Percentiles rank a stretch among this genome's conserved stretches.
Conservation (phyloP, 108 stramenopile species). For the Nitzschia putrida region DNA sequence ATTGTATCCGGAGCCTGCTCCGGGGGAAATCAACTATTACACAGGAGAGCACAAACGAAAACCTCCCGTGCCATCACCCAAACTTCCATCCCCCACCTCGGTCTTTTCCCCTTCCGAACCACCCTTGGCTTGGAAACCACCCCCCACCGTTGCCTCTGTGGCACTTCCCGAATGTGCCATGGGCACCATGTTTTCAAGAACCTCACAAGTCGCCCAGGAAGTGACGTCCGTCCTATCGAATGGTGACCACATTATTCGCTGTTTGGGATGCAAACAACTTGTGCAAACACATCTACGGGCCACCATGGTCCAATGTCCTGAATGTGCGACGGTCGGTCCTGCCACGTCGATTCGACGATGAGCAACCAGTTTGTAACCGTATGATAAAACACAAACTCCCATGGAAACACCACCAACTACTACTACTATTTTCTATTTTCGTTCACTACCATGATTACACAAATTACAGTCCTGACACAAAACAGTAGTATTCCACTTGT, state of each 20-base stretch:
- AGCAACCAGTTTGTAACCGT: too few species aligned
- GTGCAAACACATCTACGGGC: conserved; percentile 25
- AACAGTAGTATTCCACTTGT: too few species aligned
- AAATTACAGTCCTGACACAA: too few species aligned
- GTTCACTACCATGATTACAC: too few species aligned
- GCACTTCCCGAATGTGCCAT: conserved; percentile 5
- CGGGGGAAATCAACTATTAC: conserved; percentile 11
- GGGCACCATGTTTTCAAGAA: conserved; percentile 5
- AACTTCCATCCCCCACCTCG: background rate
- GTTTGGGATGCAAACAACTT: conserved; percentile 37
- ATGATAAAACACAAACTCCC: too few species aligned
- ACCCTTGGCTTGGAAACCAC: conserved; percentile 4
- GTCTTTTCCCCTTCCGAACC: background rate
- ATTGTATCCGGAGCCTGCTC: conserved; percentile 10
- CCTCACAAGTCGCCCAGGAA: background rate
- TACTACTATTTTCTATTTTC: too few species aligned
- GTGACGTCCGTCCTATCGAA: background rate
- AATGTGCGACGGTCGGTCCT: conserved; percentile 45
- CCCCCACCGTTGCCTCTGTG: conserved; percentile 29
- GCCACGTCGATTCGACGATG: conserved; percentile 34
- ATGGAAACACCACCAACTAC: too few species aligned
- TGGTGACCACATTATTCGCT: conserved; percentile 28
- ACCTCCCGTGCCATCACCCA: conserved; percentile 20
- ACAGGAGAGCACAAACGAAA: conserved; percentile 21
- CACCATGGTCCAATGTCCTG: conserved; percentile 40